Evolutionary conservation across 306 rosid species (phyloP).

Genomic region (Bauhinia variegata): DNA sequence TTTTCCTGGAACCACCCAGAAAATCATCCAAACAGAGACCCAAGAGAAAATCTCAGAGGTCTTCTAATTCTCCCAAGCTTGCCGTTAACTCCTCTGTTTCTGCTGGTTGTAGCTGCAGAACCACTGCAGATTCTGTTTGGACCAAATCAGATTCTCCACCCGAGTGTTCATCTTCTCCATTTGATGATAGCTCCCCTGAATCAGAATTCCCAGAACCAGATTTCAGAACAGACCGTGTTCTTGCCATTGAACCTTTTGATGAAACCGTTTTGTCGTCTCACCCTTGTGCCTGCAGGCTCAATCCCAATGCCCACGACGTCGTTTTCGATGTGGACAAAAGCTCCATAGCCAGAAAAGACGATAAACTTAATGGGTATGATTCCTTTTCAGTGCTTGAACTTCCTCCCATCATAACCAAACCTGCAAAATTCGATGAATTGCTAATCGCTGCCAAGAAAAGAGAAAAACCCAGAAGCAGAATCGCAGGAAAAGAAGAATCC

Average conservation of each 20-base stretch:
- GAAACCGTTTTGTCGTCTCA: slow-evolving; percentile 42
- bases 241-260: slow-evolving; percentile 50
- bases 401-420: slow-evolving; percentile 65
- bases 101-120: slow-evolving; percentile 51
- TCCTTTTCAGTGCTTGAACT: slow-evolving; percentile 51
- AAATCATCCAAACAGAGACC: slow-evolving; percentile 50
- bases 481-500: slow-evolving; percentile 9
- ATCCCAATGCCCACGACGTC: slow-evolving; percentile 41
- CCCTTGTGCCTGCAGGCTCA: slow-evolving; percentile 20
- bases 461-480: slow-evolving; percentile 32
- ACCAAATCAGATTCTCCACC: slow-evolving; percentile 57
- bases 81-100: slow-evolving; percentile 47
- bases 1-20: slow-evolving; percentile 49
- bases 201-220: slow-evolving; percentile 42
- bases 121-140: slow-evolving; percentile 60
- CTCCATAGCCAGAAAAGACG: slow-evolving; percentile 40
- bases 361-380: slow-evolving; percentile 32
- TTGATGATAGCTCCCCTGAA: slow-evolving; percentile 47
- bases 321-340: slow-evolving; percentile 58
- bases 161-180: slow-evolving; percentile 47
- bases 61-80: slow-evolving; percentile 43
- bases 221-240: slow-evolving; percentile 64
- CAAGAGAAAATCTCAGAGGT: slow-evolving; percentile 29
- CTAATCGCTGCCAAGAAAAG: slow-evolving; percentile 32
- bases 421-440: slow-evolving; percentile 20